Evolutionary conservation across 2,329 filamentous ascomycete species (phyloP).

Genomic region (Lachnellula occidentalis): DNA sequence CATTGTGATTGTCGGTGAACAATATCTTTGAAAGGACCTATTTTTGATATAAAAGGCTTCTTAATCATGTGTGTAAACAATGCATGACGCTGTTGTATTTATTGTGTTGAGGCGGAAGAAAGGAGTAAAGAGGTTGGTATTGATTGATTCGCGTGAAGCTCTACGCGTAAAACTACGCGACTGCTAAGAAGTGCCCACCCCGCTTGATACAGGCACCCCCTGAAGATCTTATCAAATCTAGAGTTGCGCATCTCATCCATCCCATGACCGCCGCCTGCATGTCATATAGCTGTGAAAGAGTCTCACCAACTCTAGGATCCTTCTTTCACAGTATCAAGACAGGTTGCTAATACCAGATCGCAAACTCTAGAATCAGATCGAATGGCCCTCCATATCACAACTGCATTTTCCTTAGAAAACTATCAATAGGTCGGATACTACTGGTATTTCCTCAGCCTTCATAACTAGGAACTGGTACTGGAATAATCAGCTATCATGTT

Average conservation of each 20-base stretch:
- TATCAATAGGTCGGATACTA: too few relatives aligned
- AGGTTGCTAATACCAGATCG: too few relatives aligned
- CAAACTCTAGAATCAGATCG: too few relatives aligned
- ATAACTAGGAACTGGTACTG: too few relatives aligned
- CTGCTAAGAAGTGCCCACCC: neutral
- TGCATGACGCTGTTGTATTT: neutral
- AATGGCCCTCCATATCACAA: too few relatives aligned
- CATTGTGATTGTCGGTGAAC: conserved; percentile 34
- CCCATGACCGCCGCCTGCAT: neutral
- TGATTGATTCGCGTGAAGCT: conserved; percentile 5
- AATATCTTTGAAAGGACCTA: conserved; percentile 2
- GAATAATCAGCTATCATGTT: conserved; percentile 15
- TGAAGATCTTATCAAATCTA: neutral
- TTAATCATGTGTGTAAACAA: neutral
- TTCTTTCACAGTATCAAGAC: neutral
- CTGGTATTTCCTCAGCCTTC: too few relatives aligned
- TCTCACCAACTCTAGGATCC: neutral
- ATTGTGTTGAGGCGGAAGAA: neutral
- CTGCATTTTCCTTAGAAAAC: too few relatives aligned
- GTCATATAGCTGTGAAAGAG: neutral
- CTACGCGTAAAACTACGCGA: conserved; percentile 2
- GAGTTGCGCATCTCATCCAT: neutral
- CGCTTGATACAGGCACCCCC: neutral
- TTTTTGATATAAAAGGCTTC: neutral
- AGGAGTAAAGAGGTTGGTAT: neutral